Conservation (phyloP, 2,329 filamentous ascomycete genomes). For the Ploettnerulaceae sp. region DNA sequence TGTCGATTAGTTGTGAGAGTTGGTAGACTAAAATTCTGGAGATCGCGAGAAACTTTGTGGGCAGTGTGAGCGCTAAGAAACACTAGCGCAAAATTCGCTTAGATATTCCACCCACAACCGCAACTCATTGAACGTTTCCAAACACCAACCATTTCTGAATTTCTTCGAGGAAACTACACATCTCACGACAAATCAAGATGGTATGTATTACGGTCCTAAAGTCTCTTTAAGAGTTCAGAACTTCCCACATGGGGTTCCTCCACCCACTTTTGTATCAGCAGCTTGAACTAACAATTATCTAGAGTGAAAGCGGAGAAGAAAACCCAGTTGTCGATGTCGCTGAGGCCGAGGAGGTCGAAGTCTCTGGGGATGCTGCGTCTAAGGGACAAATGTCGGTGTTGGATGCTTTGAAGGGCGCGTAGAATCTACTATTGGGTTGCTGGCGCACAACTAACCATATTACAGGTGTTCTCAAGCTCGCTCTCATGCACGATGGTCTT, state of each 20-base stretch:
- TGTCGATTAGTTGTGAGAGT: slow-evolving; percentile 12
- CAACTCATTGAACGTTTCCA: not conserved
- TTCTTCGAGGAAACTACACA: slow-evolving; percentile 12
- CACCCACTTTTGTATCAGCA: no score
- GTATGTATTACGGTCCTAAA: slow-evolving; percentile 20
- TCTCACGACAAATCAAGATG: slow-evolving; percentile 25
- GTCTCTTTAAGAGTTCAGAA: no score
- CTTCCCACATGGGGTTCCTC: no score
- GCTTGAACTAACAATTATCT: not conserved
- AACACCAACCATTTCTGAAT: not conserved
- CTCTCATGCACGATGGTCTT: slow-evolving; percentile 99
- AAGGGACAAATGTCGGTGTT: slow-evolving; percentile 97
- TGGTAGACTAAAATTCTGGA: slow-evolving; percentile 7
- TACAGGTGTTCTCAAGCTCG: slow-evolving; percentile 95
- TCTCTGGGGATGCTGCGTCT: slow-evolving; percentile 79
- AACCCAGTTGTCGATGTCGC: slow-evolving; percentile 81
- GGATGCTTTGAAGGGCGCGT: slow-evolving; percentile 98
- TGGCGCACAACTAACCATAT: not conserved
- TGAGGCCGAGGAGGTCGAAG: slow-evolving; percentile 85
- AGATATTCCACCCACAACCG: not conserved
- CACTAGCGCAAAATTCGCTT: not conserved
- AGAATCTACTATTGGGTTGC: no score
- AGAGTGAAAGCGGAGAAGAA: slow-evolving; percentile 99
- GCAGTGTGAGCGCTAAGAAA: not conserved
- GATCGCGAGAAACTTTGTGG: slow-evolving; percentile 9